Conservation (phyloP, 768 basidiomycete genomes). For the Mycena maculata region DNA sequence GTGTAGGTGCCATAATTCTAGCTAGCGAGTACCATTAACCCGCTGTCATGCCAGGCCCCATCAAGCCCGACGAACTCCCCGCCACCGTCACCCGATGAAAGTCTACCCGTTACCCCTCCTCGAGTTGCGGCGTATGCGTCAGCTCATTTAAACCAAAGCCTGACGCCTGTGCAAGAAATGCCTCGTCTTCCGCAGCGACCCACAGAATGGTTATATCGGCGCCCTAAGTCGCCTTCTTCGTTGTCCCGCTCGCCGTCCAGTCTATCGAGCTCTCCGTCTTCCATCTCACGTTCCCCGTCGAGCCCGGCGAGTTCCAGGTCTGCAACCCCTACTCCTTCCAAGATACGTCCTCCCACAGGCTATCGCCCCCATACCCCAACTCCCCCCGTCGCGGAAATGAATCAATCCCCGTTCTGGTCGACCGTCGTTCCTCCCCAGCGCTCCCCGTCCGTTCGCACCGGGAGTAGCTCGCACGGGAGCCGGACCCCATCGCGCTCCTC, state of each 20-base stretch:
- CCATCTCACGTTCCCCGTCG: slow-evolving; percentile 32
- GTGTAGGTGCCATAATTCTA: slow-evolving; percentile 23
- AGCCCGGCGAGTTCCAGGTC: slow-evolving; percentile 39
- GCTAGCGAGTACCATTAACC: slow-evolving; percentile 17
- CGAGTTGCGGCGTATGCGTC: slow-evolving; percentile 26
- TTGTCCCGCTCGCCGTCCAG: slow-evolving; percentile 37
- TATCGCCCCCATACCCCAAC: slow-evolving; percentile 41
- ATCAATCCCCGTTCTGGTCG: slow-evolving; percentile 34
- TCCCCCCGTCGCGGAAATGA: slow-evolving; percentile 32
- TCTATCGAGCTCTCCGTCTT: slow-evolving; percentile 31
- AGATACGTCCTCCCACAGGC: slow-evolving; percentile 43
- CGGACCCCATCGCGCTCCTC: slow-evolving; percentile 33
- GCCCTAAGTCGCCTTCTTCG: slow-evolving; percentile 49
- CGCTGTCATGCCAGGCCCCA: slow-evolving; percentile 15
- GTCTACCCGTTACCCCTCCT: slow-evolving; percentile 28
- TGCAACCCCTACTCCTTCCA: slow-evolving; percentile 39
- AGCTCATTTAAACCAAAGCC: slow-evolving; percentile 29
- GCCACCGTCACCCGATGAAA: slow-evolving; percentile 31
- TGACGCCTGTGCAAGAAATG: slow-evolving; percentile 37
- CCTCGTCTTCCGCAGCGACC: slow-evolving; percentile 39
- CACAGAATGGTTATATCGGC: slow-evolving; percentile 62
- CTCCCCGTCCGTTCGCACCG: slow-evolving; percentile 26
- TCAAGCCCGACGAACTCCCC: slow-evolving; percentile 24
- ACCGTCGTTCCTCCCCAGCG: slow-evolving; percentile 30
- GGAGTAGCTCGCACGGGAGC: slow-evolving; percentile 23